These are phyloP conservation scores for Mortierella sp. DNA, from an alignment of 371 early-diverging fungal genomes.

Conservation along the genomic window DNA sequence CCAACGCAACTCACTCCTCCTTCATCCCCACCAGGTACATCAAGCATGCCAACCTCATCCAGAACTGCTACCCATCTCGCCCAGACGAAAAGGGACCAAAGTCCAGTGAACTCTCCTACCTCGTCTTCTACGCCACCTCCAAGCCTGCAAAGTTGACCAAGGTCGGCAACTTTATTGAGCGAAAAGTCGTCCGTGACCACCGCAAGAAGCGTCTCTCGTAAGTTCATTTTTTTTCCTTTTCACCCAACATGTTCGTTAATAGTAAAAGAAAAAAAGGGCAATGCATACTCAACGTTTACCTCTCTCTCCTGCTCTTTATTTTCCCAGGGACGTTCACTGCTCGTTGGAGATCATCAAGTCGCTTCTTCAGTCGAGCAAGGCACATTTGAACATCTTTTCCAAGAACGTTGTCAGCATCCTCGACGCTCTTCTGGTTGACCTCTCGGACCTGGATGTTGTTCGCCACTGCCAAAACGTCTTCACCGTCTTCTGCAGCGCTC, in stretches of 20 bases:
- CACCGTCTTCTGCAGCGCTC: conserved; percentile 73
- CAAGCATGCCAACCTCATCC: conserved; percentile 93
- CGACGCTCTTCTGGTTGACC: conserved; percentile 61
- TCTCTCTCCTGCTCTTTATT: background rate
- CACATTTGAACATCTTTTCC: conserved; percentile 86
- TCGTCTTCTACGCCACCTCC: conserved; percentile 91
- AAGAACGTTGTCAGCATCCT: conserved; percentile 75
- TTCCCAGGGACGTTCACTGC: conserved; percentile 48
- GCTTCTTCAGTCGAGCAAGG: conserved; percentile 79
- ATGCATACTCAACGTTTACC: background rate
- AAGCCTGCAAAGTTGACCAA: conserved; percentile 95
- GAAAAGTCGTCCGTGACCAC: conserved; percentile 77
- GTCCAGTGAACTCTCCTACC: conserved; percentile 88
- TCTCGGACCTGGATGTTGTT: conserved; percentile 53
- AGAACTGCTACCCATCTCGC: conserved; percentile 91
- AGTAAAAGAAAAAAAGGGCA: background rate
- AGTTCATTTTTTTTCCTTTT: conserved; percentile 30
- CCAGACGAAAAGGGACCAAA: conserved; percentile 87
- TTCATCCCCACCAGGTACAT: conserved; percentile 64
- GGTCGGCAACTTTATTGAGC: conserved; percentile 89
- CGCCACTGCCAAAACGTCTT: conserved; percentile 66
- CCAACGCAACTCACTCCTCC: conserved; percentile 52
- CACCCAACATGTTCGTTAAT: background rate
- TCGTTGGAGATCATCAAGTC: conserved; percentile 81
- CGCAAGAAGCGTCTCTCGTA: conserved; percentile 75